Conservation (phyloP, 768 basidiomycete genomes). For the Neoboletus brunneissimus region DNA sequence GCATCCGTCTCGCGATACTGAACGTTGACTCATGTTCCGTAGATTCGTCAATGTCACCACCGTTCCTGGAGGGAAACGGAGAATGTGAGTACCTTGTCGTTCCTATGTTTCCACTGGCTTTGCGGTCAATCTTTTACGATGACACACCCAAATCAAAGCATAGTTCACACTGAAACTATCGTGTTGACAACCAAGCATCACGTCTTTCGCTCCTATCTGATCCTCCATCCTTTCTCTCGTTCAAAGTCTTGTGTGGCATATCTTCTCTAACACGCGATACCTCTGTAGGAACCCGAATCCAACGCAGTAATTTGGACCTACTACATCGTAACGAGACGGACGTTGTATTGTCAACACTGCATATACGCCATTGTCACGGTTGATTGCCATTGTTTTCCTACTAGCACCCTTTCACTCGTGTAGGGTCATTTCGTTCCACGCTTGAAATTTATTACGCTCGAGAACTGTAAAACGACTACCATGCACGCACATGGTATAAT, state of each 20-base stretch:
- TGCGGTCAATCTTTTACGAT: slow-evolving; percentile 13
- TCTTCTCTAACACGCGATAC: slow-evolving; percentile 5
- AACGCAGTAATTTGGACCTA: neutral
- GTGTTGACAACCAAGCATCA: slow-evolving; percentile 86
- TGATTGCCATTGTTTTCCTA: too few relatives aligned
- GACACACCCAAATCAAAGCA: slow-evolving; percentile 54
- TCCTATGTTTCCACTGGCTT: slow-evolving; percentile 40
- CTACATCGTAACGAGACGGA: neutral
- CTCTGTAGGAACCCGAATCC: slow-evolving; percentile 18
- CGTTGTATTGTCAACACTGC: neutral
- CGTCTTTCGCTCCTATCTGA: slow-evolving; percentile 99
- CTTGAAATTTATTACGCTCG: neutral
- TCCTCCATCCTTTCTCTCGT: slow-evolving; percentile 6
- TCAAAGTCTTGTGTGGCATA: neutral
- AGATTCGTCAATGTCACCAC: slow-evolving; percentile 93
- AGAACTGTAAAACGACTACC: neutral
- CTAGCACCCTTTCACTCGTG: neutral
- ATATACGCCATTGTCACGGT: too few relatives aligned
- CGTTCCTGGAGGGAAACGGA: slow-evolving; percentile 84
- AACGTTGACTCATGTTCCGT: neutral
- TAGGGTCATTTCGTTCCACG: neutral
- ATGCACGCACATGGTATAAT: too few relatives aligned
- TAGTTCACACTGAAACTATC: slow-evolving; percentile 95
- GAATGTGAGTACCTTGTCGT: slow-evolving; percentile 73
- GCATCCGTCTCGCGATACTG: neutral